These are phyloP conservation scores for Amaranthus hypochondriacus DNA, from an alignment of 148 eudicot genomes.

Conservation along the genomic window DNA sequence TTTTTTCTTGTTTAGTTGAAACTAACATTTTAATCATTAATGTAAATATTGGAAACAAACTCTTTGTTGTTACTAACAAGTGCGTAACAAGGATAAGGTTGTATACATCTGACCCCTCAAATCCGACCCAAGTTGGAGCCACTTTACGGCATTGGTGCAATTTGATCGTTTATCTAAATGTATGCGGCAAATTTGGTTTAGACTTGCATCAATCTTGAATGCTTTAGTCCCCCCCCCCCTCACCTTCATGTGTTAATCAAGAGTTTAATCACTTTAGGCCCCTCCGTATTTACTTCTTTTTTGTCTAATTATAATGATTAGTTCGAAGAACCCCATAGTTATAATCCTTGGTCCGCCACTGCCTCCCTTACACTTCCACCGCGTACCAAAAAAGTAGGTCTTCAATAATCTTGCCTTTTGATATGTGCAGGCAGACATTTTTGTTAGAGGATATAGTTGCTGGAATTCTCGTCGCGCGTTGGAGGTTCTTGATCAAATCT, in stretches of 20 bases:
- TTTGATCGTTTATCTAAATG: background rate
- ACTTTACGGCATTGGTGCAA: no score
- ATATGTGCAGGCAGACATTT: conserved; percentile 63
- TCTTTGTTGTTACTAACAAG: no score
- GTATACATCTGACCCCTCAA: no score
- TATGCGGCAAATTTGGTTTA: background rate
- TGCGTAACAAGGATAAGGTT: no score
- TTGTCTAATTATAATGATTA: no score
- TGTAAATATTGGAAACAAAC: no score
- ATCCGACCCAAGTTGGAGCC: no score
- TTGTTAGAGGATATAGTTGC: conserved; percentile 75
- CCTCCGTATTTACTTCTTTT: no score
- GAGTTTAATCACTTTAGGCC: background rate
- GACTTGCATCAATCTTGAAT: background rate
- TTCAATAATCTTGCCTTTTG: conserved; percentile 8
- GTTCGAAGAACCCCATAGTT: no score
- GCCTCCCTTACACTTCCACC: no score
- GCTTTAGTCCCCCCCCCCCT: background rate
- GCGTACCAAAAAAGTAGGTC: no score
- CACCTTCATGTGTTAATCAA: background rate
- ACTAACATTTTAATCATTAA: background rate
- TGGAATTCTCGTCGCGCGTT: conserved; percentile 94
- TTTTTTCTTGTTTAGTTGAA: background rate
- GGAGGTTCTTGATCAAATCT: conserved; percentile 68
- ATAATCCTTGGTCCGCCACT: no score